A percentile compares a stretch with the other conserved stretches of the same genome.
Evolutionary conservation across 306 rosid genomes (phyloP).

Genomic region (Fragaria nilgerrensis): DNA sequence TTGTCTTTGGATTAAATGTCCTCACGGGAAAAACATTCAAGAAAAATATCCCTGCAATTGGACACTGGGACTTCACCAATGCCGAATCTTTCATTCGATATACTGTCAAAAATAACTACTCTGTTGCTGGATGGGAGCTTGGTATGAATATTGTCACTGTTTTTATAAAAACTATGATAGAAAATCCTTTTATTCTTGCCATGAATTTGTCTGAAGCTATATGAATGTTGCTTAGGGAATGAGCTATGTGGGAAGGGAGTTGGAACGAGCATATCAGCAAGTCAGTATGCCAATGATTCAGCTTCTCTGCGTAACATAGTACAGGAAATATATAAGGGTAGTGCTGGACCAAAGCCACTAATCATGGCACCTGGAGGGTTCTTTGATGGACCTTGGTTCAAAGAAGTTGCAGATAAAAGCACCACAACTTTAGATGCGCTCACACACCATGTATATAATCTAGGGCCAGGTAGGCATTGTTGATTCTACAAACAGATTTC

Average conservation of each 20-base stretch:
- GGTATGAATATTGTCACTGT: conserved; percentile 45
- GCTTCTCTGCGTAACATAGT: conserved; percentile 48
- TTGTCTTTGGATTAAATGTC: conserved; percentile 85
- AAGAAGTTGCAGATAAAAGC: conserved; percentile 50
- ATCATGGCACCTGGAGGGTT: conserved; percentile 90
- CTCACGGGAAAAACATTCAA: conserved; percentile 53
- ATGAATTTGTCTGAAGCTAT: neutral
- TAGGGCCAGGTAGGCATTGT: conserved; percentile 88
- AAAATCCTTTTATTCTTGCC: neutral
- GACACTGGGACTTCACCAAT: conserved; percentile 73
- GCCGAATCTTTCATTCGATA: conserved; percentile 76
- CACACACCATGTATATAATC: conserved; percentile 86
- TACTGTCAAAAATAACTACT: conserved; percentile 61
- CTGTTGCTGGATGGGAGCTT: conserved; percentile 89
- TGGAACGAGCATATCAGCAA: conserved; percentile 62
- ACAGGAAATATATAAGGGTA: conserved; percentile 38
- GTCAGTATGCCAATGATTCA: conserved; percentile 69
- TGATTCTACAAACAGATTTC: neutral
- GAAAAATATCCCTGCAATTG: conserved; percentile 39
- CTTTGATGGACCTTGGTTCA: conserved; percentile 74
- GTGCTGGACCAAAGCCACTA: conserved; percentile 56
- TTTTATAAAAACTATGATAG: neutral
- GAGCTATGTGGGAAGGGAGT: conserved; percentile 82
- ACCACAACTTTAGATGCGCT: conserved; percentile 42
- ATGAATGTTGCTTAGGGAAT: conserved; percentile 51